Conservation (phyloP, 75 land plant species). For the Pinus albicaulis region DNA sequence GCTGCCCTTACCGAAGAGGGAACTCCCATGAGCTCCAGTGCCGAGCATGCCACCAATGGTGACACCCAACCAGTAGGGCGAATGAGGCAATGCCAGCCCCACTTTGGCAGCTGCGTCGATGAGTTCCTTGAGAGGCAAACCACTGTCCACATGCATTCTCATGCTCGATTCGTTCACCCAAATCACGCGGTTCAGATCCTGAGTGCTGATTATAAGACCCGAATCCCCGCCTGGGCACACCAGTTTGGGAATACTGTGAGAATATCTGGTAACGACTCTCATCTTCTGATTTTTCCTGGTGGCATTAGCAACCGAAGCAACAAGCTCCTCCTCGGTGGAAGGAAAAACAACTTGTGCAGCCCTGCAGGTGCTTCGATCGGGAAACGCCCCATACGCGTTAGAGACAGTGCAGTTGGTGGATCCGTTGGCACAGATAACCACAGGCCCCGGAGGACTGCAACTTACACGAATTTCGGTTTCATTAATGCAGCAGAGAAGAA, state of each 20-base stretch:
- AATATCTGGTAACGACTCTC: slow-evolving; percentile 13
- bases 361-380: slow-evolving; percentile 41
- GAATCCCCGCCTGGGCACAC: slow-evolving; percentile 36
- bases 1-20: slow-evolving; percentile 34
- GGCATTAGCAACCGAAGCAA: slow-evolving; percentile 29
- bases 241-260: slow-evolving; percentile 50
- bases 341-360: slow-evolving; percentile 35
- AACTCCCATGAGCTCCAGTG: slow-evolving; percentile 58
- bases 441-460: slow-evolving; percentile 19
- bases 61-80: slow-evolving; percentile 50
- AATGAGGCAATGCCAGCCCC: slow-evolving; percentile 35
- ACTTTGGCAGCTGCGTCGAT: slow-evolving; percentile 24
- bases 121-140: slow-evolving; percentile 10
- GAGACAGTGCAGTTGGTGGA: slow-evolving; percentile 22
- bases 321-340: slow-evolving; percentile 28
- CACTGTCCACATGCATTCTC: slow-evolving; percentile 24
- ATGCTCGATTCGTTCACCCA: slow-evolving; percentile 4
- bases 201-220: slow-evolving; percentile 37
- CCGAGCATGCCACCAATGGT: slow-evolving; percentile 36
- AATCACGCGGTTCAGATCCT: slow-evolving; percentile 10
- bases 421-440: slow-evolving; percentile 5
- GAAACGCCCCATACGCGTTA: slow-evolving; percentile 35
- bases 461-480: background rate
- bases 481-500: background rate
- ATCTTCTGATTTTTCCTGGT: slow-evolving; percentile 29